A percentile compares a stretch with the other conserved stretches of the same genome.
Evolutionary conservation across 495 filamentous ascomycete species (phyloP).

Genomic region (Diplogelasinospora grovesii): DNA sequence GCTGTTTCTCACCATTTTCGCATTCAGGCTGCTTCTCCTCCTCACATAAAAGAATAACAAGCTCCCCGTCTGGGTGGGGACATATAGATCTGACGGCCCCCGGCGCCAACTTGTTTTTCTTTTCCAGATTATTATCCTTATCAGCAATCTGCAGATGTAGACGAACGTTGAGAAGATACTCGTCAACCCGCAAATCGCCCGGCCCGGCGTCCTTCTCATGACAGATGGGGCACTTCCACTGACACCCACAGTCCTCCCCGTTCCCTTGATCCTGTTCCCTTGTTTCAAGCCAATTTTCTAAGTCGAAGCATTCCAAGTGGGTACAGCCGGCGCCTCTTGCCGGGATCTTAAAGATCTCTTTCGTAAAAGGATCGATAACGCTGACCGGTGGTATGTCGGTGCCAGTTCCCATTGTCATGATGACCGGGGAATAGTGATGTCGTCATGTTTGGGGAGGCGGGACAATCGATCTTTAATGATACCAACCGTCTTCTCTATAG

Average conservation of each 20-base stretch:
- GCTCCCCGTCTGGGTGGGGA: too few relatives aligned
- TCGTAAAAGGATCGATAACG: constrained; percentile 69
- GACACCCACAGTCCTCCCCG: too few relatives aligned
- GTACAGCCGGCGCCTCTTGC: constrained; percentile 54
- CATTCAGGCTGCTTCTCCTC: too few relatives aligned
- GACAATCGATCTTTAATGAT: constrained; percentile 46
- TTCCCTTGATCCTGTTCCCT: constrained; percentile 59
- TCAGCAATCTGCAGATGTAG: too few relatives aligned
- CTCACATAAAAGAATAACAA: too few relatives aligned
- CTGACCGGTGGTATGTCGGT: too few relatives aligned
- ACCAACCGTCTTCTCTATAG: constrained; percentile 31
- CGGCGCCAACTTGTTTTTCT: constrained; percentile 30
- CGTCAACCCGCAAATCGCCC: constrained; percentile 58
- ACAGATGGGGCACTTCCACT: constrained; percentile 85
- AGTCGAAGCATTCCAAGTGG: constrained; percentile 85
- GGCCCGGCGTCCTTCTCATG: constrained; percentile 66
- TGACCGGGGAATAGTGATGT: too few relatives aligned
- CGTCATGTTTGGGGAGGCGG: constrained; percentile 49
- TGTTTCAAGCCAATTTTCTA: constrained; percentile 69
- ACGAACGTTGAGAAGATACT: constrained; percentile 58
- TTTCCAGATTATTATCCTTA: too few relatives aligned
- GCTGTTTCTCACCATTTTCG: too few relatives aligned
- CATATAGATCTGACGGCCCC: too few relatives aligned
- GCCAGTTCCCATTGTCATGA: too few relatives aligned
- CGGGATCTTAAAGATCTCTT: constrained; percentile 61